Evolutionary conservation across 2,329 filamentous ascomycete genomes (phyloP).

Genomic region (Orbilia ellipsospora): DNA sequence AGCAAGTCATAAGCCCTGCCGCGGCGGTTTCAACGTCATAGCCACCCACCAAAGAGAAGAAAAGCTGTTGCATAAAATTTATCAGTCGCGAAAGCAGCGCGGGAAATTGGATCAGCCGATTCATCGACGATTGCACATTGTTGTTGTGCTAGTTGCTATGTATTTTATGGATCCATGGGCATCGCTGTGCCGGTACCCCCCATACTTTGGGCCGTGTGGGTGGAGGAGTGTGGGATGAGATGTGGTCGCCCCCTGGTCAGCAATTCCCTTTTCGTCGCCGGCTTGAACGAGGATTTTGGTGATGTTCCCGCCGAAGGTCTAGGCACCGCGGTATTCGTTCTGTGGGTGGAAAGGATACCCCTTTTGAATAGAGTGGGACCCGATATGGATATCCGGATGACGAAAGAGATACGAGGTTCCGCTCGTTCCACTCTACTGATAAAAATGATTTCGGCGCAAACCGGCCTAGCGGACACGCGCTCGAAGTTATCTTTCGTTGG

Average conservation of each 20-base stretch:
- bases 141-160: neutral
- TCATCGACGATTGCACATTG: constrained; percentile 5
- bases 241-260: constrained; percentile 22
- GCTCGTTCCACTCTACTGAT: neutral
- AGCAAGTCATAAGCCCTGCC: constrained; percentile 29
- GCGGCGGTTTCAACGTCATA: constrained; percentile 28
- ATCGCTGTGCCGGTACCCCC: constrained; percentile 6
- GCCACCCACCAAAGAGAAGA: too few relatives aligned
- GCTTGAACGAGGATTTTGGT: constrained; percentile 15
- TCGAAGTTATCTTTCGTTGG: too few relatives aligned
- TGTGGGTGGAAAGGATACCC: constrained; percentile 29
- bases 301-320: constrained; percentile 23
- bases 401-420: constrained; percentile 21
- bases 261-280: constrained; percentile 9
- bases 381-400: constrained; percentile 22
- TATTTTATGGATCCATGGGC: too few relatives aligned
- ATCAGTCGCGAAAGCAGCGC: constrained; percentile 1
- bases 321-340: constrained; percentile 15
- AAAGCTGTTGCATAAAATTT: too few relatives aligned
- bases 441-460: too few relatives aligned
- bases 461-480: too few relatives aligned
- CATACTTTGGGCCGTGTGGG: constrained; percentile 2
- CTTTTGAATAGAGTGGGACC: constrained; percentile 21
- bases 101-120: constrained; percentile 38
- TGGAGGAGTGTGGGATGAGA: constrained; percentile 14